Evolutionary conservation across 163 green algal species (phyloP), one percentile per base, ranked within the genome.

Genomic region (Trebouxiophyceae sp.): DNA sequence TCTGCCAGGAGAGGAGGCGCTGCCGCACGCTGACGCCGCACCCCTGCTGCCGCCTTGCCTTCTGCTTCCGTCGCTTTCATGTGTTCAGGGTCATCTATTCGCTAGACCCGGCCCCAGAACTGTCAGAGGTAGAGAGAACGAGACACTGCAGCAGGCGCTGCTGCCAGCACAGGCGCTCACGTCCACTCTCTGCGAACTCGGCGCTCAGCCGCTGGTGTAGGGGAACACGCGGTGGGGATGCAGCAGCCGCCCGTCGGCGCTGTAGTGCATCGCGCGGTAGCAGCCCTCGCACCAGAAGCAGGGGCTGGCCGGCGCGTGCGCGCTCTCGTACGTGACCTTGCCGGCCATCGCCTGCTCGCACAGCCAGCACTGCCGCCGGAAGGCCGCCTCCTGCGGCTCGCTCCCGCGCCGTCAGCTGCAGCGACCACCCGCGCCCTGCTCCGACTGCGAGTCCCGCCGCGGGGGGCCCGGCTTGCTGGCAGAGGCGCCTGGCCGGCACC

Each of bases 201-300:
- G 27, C n/a, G n/a, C 31, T 67, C 62, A 68, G 55, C 68, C 68
- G 5, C 45, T 31, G 12, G 31, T 33, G 44, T 77, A 74, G 4
- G 59, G 61, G 39, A 80, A 77, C 23, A 77, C 69, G 0, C 54
- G 54, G 50, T 67, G 67, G 30, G 31, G 16, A 44, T 77, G 63
- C 24, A 63, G 19, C 7, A 68, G 34, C 2, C 26, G 3, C 4
- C 34, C 62, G 27, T 66, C 28, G 0, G 44, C n/a, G 26, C 73
- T 63, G 19, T 77, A 80, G 47, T 82, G 76, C 66, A 80, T 70
- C 5, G 44, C 26, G 16, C 60, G 32, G 50, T 76, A 82, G 59
- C 76, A 82, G 5, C 70, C 59, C 2, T 58, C 56, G 45, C 76
- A 82, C 75, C 75, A 82, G 56, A 80, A 80, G 30, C 58, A 58